A percentile compares a stretch with the other conserved stretches of the same genome.
These are phyloP conservation scores for Ascochyta viciae-villosae DNA, from an alignment of 2,329 filamentous ascomycete genomes.

Conservation along the genomic window DNA sequence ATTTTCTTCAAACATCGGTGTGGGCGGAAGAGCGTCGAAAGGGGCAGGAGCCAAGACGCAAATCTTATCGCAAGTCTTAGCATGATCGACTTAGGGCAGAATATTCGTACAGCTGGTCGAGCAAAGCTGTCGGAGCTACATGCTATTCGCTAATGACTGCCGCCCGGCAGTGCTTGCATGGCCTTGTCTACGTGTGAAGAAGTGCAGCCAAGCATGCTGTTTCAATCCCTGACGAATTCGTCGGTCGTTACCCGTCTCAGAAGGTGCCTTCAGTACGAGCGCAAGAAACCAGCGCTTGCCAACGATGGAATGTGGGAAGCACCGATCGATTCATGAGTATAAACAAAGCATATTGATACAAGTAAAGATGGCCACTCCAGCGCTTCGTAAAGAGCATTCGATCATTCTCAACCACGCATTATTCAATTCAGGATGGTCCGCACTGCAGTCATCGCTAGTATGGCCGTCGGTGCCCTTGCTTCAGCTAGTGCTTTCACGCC, in stretches of 20 bases:
- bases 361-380: neutral
- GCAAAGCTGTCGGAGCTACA: neutral
- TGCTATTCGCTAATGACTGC: constrained; percentile 11
- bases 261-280: constrained; percentile 4
- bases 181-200: neutral
- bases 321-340: neutral
- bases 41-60: constrained; percentile 18
- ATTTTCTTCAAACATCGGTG: constrained; percentile 7
- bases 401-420: neutral
- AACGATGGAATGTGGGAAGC: neutral
- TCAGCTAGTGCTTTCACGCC: constrained; percentile 1
- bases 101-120: constrained; percentile 1
- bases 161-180: constrained; percentile 13
- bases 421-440: constrained; percentile 4
- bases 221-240: neutral
- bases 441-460: constrained; percentile 5
- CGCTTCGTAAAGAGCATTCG: neutral
- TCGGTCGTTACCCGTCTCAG: constrained; percentile 15
- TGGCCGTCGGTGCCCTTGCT: constrained; percentile 13
- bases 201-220: constrained; percentile 10
- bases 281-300: neutral
- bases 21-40: constrained; percentile 12
- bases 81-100: constrained; percentile 13
- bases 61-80: constrained; percentile 23
- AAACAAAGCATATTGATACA: neutral